Evolutionary conservation across 1,139 yeast genomes (phyloP), one percentile per base, ranked within the genome.

Genomic region (Yamadazyma spencermartinsiae): DNA sequence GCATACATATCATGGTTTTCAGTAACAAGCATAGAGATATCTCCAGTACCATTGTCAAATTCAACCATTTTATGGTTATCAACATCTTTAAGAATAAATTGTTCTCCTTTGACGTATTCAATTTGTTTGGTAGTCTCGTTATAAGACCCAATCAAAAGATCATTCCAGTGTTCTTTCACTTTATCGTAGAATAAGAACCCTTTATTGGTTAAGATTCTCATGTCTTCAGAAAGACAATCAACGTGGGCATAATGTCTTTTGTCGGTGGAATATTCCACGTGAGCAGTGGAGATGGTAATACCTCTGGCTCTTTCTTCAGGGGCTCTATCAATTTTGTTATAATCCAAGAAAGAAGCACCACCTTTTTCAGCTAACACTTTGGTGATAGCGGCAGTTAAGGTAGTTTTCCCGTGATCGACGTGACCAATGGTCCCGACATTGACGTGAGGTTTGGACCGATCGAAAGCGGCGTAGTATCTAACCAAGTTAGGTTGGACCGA

Each of bases 241-340:
- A 89, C 96, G 66, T 90, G 98, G 50, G 98, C 89, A 63, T 88
- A 88, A 70, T 89, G 97, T 71, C 96, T 86, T 63, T 83, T 85
- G 24, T 74, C 89, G 44, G 97, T 89, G 67, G 86, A 90, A 69
- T 89, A 89, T 72, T 89, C 97, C 56, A 89, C 96, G 61, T 90
- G 97, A 40, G 97, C 97, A 56, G 97, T 84, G 40, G 97, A 88
- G 61, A 92, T 92, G 50, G 98, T 92, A 68, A 92, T 92, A 81
- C 98, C 98, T 79, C 98, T 89, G 42, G 96, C 98, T 74, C 96
- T 85, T 78, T 92, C 98, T 75, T 92, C 98, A 51, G 98, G 98
- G 38, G 98, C 98, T 72, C 88, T 87, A 72, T 92, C 98, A 60
- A 92, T 92, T 46, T 97, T 70, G 42, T 88, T 77, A 65, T 92